Base-by-base conservation (phyloP, 306 rosid genomes). In the Glycine latifolia region DNA sequence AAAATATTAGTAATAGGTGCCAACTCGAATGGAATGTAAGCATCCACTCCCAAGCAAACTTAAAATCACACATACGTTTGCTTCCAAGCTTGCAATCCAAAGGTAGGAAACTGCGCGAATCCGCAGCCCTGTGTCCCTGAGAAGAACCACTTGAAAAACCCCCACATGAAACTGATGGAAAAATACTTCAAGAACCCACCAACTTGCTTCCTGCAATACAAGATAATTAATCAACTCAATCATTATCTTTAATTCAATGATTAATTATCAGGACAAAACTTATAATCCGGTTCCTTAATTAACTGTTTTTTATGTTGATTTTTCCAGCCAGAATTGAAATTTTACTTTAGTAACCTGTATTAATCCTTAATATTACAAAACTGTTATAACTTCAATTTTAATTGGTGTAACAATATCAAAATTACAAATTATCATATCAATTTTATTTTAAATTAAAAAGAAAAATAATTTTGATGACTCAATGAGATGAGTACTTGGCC, bases 51-150 rank as follows among this genome's bases (percentile, higher is more conserved):
- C 1, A 33, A 60, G 3, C 7, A 26, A 26, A 37, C 48, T 37
- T 61, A 7, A 65, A 53, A 58, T 2, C 81, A 3, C 83, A 87
- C 81, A 3, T 85, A 87, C 93, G 91, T 87, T 69, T 87, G 84
- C 67, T 85, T 90, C 97, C 97, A 90, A 16, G 97, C 97, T 77
- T 86, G 70, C 74, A 92, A 85, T 53, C 97, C 97, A 61, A 92
- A 92, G 12, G 94, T 90, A 20, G 93, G 97, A 65, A 92, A 92
- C 47, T 92, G 89, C 0, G 71, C 71, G 47, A 92, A 90, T 39
- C 97, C 93, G 75, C 97, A 92, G 5, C 82, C 71, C 10, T 86
- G 89, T 68, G 71, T 85, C 13, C 91, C 94, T 69, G 80, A 72
- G 80, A 87, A 92, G 81, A 92, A 92, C 97, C 97, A 92, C 85